Conservation (phyloP, 2,329 filamentous ascomycete species). For the Talaromyces marneffei region DNA sequence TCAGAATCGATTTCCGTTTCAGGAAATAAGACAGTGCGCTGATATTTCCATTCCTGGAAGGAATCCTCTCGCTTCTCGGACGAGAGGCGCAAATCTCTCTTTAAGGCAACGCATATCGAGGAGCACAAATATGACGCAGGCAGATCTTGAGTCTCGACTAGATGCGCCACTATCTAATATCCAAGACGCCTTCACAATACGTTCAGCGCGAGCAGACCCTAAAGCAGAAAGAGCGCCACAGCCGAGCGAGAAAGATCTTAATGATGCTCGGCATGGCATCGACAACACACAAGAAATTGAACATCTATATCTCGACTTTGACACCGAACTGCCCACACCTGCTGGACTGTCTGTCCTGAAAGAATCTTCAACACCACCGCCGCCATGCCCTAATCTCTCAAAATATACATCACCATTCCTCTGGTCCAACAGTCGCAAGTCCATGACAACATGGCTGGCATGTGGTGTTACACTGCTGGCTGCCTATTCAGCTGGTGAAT, state of each 20-base stretch:
- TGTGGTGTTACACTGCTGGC: conserved; percentile 71
- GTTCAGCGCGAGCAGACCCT: not conserved
- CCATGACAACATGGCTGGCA: conserved; percentile 64
- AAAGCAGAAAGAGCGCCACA: not conserved
- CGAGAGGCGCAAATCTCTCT: not conserved
- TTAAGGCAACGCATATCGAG: no score
- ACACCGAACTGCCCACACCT: conserved; percentile 51
- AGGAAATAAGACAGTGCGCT: not conserved
- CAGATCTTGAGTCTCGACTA: no score
- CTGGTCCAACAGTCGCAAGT: conserved; percentile 67
- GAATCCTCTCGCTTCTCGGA: not conserved
- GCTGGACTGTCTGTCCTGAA: conserved; percentile 28
- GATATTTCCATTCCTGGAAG: not conserved
- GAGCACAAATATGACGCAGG: not conserved
- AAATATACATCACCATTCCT: conserved; percentile 64
- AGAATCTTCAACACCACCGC: conserved; percentile 37
- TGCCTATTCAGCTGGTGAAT: conserved; percentile 75
- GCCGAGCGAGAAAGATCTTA: not conserved
- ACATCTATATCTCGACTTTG: conserved; percentile 57
- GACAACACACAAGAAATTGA: conserved; percentile 36
- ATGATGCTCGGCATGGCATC: not conserved
- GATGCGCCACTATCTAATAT: not conserved
- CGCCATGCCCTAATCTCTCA: conserved; percentile 59
- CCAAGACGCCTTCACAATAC: not conserved
- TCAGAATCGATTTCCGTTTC: not conserved